Evolutionary conservation across 2,329 filamentous ascomycete genomes (phyloP), one percentile per base, ranked within the genome.

Genomic region (Dactylellina sp.): DNA sequence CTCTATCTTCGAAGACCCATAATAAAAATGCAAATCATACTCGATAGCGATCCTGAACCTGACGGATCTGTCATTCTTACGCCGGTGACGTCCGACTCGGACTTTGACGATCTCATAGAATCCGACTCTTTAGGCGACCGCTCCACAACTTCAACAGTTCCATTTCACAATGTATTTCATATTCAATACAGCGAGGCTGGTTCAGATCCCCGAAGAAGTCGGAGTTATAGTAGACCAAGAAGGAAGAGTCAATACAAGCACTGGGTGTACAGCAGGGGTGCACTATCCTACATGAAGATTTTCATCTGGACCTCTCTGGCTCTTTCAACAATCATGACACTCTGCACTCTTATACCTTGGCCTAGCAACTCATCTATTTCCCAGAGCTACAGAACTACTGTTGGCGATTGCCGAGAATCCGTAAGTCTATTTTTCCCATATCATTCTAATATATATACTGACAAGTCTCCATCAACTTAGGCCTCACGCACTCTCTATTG

Each of bases 71-170:
- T 65, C 40, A 59, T 72, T 22, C 52, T 60, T 18, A 72, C 68
- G 0, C 68, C 68, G 18, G 11, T 44, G 24, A 44, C 68, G 6
- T 72, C 68, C 2, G 68, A 72, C 47, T 72, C 68, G 18, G 68
- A 72, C 18, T 72, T 65, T 28, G 68, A 72, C 37, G 68, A 72
- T 18, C 37, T 72, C 3, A 18, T 72, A 16, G 68, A 72, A 49
- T 72, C 68, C 9, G 68, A 72, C 28, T 72, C 68, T 6, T 53
- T 72, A 4, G 68, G 68, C 20, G 68, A 72, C 14, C 68, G 68
- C 9, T 72, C 68, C 7, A 72, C 68, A 16, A 72, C 68, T 16
- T 72, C 68, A 14, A 72, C 68, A 0, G 60, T 72, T 25, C 68
- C 68, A 20, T 64, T 60, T 7, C 50, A 63, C 7, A 62, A 55